phyloP scores from a whole-genome alignment of 345 rosid species.

The Kernera saxatilis region DNA sequence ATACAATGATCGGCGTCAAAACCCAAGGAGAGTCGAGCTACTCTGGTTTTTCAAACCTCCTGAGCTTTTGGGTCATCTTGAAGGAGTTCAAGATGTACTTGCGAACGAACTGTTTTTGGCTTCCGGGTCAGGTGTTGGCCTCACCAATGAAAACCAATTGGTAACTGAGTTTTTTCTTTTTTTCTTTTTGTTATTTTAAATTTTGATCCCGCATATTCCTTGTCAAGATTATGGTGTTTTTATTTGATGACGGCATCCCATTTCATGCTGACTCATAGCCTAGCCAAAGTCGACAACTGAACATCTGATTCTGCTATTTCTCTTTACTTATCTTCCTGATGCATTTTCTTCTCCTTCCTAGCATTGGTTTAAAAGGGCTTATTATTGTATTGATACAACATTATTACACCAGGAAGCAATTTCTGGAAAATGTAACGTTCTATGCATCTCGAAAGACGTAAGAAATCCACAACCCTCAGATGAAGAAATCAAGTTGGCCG shows the following conservation, averaged over 20 bases:
- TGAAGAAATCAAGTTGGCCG: constrained; percentile 54
- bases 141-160: constrained; percentile 61
- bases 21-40: constrained; percentile 43
- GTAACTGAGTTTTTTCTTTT: constrained; percentile 34
- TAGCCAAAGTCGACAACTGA: not conserved
- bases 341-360: not conserved
- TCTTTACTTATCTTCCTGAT: not conserved
- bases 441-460: constrained; percentile 62
- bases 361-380: not conserved
- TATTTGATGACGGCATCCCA: not conserved
- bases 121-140: constrained; percentile 73
- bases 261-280: not conserved
- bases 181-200: not conserved
- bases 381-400: not conserved
- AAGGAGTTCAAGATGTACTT: constrained; percentile 14
- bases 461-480: constrained; percentile 60
- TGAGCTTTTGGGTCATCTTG: constrained; percentile 43
- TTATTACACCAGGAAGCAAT: constrained; percentile 55
- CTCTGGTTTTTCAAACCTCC: constrained; percentile 71
- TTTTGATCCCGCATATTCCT: not conserved
- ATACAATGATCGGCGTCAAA: constrained; percentile 32
- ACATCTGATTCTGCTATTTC: not conserved
- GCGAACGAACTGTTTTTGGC: constrained; percentile 71
- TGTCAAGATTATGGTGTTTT: not conserved
- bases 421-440: constrained; percentile 69